phyloP scores from a whole-genome alignment of 176 grass and related monocot species.

The Oryza australiensis region DNA sequence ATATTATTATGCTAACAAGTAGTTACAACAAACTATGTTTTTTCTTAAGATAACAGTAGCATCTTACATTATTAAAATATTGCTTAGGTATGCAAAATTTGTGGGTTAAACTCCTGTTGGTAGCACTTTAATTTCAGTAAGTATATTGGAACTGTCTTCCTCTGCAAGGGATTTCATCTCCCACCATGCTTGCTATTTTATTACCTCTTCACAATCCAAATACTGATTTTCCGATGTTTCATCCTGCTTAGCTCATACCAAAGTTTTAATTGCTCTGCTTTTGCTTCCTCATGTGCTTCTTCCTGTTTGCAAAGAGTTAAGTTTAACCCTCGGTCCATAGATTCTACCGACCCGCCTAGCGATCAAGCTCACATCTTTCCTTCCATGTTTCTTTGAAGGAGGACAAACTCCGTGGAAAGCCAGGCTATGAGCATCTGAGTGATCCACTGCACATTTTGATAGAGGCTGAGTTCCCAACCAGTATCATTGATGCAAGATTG shows the following conservation, averaged over 20 bases:
- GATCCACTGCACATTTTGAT: conserved; percentile 95
- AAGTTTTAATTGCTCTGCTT: conserved; percentile 20
- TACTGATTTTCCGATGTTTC: background rate
- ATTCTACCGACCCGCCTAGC: too few species aligned
- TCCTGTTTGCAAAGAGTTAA: background rate
- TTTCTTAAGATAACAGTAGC: background rate
- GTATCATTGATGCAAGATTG: conserved; percentile 82
- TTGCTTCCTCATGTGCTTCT: conserved; percentile 14
- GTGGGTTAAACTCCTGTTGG: background rate
- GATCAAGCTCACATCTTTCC: background rate
- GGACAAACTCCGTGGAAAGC: conserved; percentile 86
- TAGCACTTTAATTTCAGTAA: conserved; percentile 1
- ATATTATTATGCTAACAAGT: conserved; percentile 5
- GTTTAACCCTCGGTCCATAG: background rate
- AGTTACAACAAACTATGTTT: background rate
- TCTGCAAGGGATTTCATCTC: conserved; percentile 6
- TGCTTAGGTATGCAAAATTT: conserved; percentile 2
- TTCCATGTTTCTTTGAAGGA: conserved; percentile 59
- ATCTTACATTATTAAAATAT: background rate
- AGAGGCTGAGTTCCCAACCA: conserved; percentile 88
- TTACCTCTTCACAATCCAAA: background rate
- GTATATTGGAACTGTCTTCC: conserved; percentile 12
- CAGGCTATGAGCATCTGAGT: conserved; percentile 85
- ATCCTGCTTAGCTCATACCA: background rate
- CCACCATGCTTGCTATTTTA: background rate